phyloP scores from a whole-genome alignment of 352 stramenopile genomes.

The Pseudoperonospora humuli region DNA sequence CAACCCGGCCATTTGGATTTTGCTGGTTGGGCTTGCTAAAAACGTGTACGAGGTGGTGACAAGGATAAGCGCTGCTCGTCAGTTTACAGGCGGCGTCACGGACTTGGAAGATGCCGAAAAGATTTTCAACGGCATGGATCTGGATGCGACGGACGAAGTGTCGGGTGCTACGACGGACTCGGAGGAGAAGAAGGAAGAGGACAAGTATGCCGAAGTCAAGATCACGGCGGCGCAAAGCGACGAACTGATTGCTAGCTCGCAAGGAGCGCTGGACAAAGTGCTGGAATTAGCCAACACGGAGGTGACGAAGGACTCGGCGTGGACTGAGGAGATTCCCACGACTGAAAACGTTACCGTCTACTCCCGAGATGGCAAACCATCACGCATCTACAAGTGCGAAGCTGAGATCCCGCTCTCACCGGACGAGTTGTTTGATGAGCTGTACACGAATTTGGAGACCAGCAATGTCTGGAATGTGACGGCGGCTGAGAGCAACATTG shows the following conservation, averaged over 20 bases:
- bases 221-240: constrained; percentile 37
- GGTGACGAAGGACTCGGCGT: constrained; percentile 40
- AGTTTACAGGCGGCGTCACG: constrained; percentile 20
- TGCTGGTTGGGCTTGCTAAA: constrained; percentile 60
- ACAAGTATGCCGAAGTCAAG: constrained; percentile 31
- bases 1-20: constrained; percentile 73
- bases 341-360: constrained; percentile 53
- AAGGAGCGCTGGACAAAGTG: constrained; percentile 45
- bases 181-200: constrained; percentile 12
- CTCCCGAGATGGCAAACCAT: constrained; percentile 68
- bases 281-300: constrained; percentile 39
- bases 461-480: constrained; percentile 74
- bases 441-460: constrained; percentile 68
- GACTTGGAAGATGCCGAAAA: constrained; percentile 28
- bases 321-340: constrained; percentile 51
- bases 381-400: constrained; percentile 71
- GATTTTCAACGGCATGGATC: constrained; percentile 33
- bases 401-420: constrained; percentile 53
- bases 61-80: constrained; percentile 18
- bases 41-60: constrained; percentile 53
- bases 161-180: constrained; percentile 3
- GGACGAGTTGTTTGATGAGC: constrained; percentile 72
- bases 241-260: constrained; percentile 39
- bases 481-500: constrained; percentile 64
- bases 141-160: constrained; percentile 15